phyloP scores from a whole-genome alignment of 108 stramenopile genomes.

The Cyclostephanos tholiformis region DNA sequence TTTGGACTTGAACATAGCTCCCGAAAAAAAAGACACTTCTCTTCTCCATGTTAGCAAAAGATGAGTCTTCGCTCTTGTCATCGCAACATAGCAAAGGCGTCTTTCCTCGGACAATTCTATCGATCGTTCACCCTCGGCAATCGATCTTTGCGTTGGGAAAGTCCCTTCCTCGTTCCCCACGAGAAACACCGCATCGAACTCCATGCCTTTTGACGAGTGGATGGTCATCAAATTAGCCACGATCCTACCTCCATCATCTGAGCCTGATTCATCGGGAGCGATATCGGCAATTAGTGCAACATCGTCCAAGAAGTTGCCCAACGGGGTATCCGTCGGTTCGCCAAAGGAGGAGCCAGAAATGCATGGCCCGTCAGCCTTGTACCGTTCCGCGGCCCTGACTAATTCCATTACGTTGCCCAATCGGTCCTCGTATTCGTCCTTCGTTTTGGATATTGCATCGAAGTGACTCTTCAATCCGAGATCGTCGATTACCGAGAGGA shows the following conservation, averaged over 20 bases:
- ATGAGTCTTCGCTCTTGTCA: constrained; percentile 89
- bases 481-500: constrained; percentile 64
- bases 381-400: constrained; percentile 62
- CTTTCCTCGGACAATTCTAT: no score
- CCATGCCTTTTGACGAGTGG: constrained; percentile 92
- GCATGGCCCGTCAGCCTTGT: constrained; percentile 59
- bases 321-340: constrained; percentile 50
- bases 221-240: constrained; percentile 88
- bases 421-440: constrained; percentile 72
- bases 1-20: constrained; percentile 36
- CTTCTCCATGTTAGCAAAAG: constrained; percentile 83
- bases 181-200: constrained; percentile 90
- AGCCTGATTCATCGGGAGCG: constrained; percentile 46
- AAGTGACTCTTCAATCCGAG: constrained; percentile 65
- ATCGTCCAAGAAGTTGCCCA: constrained; percentile 78
- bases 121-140: no score
- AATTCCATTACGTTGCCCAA: constrained; percentile 71
- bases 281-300: constrained; percentile 80
- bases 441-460: constrained; percentile 73
- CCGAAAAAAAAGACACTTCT: constrained; percentile 61
- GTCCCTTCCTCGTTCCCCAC: constrained; percentile 22
- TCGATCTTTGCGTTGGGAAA: no score
- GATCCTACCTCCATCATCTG: constrained; percentile 43
- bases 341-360: constrained; percentile 9
- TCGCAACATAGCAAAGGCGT: constrained; percentile 90